Percentiles rank a stretch among this genome's conserved stretches.
Evolutionary conservation across 495 filamentous ascomycete genomes (phyloP).

Genomic region (Daldinia concentrica): DNA sequence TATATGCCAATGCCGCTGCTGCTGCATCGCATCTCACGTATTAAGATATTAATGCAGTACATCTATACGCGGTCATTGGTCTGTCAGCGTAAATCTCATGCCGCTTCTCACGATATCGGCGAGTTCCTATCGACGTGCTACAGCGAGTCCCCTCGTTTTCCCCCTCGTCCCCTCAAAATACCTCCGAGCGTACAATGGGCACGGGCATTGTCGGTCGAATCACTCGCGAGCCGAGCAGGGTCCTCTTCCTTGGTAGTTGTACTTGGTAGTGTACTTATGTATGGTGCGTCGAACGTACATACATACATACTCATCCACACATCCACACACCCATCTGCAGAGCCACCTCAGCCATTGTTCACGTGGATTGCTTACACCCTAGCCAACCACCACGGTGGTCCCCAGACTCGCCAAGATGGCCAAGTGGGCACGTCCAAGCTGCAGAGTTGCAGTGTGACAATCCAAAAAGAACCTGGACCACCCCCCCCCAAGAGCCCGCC

Average conservation of each 20-base stretch:
- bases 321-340: conserved; percentile 38
- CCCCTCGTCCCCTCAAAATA: conserved; percentile 5
- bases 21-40: conserved; percentile 10
- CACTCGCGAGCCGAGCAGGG: conserved; percentile 19
- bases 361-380: conserved; percentile 36
- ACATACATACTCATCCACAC: conserved; percentile 34
- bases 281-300: conserved; percentile 16
- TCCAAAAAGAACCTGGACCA: conserved; percentile 27
- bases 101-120: conserved; percentile 26
- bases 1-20: conserved; percentile 8
- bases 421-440: conserved; percentile 40
- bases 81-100: conserved; percentile 16
- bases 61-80: conserved; percentile 19
- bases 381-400: conserved; percentile 29
- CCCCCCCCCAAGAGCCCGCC: conserved; percentile 8
- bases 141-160: conserved; percentile 7
- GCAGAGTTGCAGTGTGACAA: conserved; percentile 43
- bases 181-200: conserved; percentile 12
- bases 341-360: conserved; percentile 43
- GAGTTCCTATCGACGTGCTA: conserved; percentile 30
- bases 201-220: conserved; percentile 39
- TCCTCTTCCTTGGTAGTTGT: conserved; percentile 16
- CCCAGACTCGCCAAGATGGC: conserved; percentile 42
- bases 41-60: conserved; percentile 15
- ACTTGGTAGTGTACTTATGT: neutral